Evolutionary conservation across 352 stramenopile species (phyloP), one percentile per base, ranked within the genome.

Genomic region (Aphanomyces euteiches): DNA sequence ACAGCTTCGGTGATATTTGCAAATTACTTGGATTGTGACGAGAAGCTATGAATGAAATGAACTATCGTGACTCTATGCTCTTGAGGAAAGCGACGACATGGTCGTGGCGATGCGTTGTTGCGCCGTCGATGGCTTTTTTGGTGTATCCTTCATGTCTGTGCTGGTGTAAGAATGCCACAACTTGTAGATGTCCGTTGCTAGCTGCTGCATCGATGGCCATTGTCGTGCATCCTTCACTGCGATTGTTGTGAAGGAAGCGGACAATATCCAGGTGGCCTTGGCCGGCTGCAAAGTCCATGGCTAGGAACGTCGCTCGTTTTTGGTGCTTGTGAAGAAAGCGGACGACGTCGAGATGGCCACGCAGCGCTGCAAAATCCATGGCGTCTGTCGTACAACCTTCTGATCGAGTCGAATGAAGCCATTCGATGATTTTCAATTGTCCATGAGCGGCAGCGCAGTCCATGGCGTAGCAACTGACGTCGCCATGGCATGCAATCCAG

Each of bases 101-200:
- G 19, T 75, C 12, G 54, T 77, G 57, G 15, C 56, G 36, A 39
- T 77, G 53, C 21, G 54, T 68, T 37, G 64, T 69, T 4, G 73
- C 73, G 28, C 63, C 72, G 58, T 77, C 73, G 56, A 77, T 75
- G 34, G 69, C 68, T 41, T 67, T 61, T n/a, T 47, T 73, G 21
- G 73, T 75, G 43, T 68, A 75, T 40, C 58, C 58, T 38, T 67
- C 58, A 8, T 10, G 13, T 8, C 58, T 37, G 7, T 67, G 28
- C 19, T 40, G 17, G 43, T 67, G 58, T 21, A 67, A 37, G 28
- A 54, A 67, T 15, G 19, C 5, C 15, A 67, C 58, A n/a, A 67
- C 37, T 40, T 67, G 19, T 7, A 67, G 58, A 54, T 67, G 58
- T 1, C 58, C 58, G n/a, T 67, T 40, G 39, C 39, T 41, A 37